These are phyloP conservation scores for Candida coquimbonensis DNA, from an alignment of 805 yeast genomes.

Conservation along the genomic window DNA sequence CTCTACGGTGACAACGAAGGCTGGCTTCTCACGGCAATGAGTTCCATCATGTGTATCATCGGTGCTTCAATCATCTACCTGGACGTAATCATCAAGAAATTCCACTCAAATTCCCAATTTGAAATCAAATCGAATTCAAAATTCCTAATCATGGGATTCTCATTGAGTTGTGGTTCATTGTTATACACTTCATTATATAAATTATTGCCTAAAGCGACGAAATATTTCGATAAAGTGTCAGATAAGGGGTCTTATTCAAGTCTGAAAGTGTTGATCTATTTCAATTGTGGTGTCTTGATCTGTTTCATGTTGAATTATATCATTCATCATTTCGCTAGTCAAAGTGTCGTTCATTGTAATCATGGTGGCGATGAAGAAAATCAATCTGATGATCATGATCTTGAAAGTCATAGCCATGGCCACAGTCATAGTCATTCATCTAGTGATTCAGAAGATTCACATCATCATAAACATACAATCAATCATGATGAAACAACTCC, in stretches of 20 bases:
- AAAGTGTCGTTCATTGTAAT: conserved; percentile 79
- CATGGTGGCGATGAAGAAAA: conserved; percentile 39
- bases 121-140: conserved; percentile 50
- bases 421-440: conserved; percentile 9
- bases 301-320: conserved; percentile 56
- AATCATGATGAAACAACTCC: background rate
- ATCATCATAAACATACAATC: conserved; percentile 8
- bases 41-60: conserved; percentile 61
- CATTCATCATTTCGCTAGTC: conserved; percentile 71
- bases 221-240: conserved; percentile 31
- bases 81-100: conserved; percentile 44
- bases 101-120: conserved; percentile 42
- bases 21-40: conserved; percentile 57
- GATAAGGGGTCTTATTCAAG: conserved; percentile 5
- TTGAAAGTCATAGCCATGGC: conserved; percentile 5
- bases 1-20: conserved; percentile 31
- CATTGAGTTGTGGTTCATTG: conserved; percentile 78
- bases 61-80: conserved; percentile 65
- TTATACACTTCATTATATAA: conserved; percentile 70
- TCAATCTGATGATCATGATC: conserved; percentile 14
- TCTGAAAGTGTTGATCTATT: conserved; percentile 36
- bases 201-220: conserved; percentile 61
- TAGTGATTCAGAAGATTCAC: conserved; percentile 3
- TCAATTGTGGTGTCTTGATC: conserved; percentile 50
- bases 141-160: conserved; percentile 67